phyloP scores from a whole-genome alignment of 257 asterid species.

The Euphrasia confusa region DNA sequence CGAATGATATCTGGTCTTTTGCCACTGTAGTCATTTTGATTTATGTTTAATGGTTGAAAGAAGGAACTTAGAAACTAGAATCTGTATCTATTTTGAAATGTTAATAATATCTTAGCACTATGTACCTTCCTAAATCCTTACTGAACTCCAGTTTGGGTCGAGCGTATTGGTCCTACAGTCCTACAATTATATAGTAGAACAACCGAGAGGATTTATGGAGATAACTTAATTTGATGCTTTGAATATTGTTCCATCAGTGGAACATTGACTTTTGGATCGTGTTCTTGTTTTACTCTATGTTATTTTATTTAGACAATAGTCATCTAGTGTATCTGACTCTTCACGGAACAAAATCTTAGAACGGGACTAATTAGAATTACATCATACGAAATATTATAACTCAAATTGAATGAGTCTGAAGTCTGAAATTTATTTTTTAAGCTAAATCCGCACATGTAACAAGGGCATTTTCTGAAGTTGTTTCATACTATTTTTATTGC shows the following conservation, averaged over 20 bases:
- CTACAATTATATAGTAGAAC: neutral
- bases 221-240: too few species aligned
- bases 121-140: neutral
- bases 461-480: neutral
- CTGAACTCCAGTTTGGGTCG: slow-evolving; percentile 11
- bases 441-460: too few species aligned
- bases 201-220: neutral
- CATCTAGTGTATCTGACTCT: neutral
- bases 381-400: too few species aligned
- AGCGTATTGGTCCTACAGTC: too few species aligned
- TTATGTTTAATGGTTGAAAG: too few species aligned
- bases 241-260: neutral
- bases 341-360: neutral
- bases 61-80: neutral
- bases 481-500: slow-evolving; percentile 27
- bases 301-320: neutral
- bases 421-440: neutral
- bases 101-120: neutral
- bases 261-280: slow-evolving; percentile 4
- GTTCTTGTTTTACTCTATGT: neutral
- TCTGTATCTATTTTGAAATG: neutral
- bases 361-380: too few species aligned
- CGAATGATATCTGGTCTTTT: neutral
- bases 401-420: neutral
- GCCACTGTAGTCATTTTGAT: neutral